These are phyloP conservation scores for Pyronema omphalodes DNA, from an alignment of 495 filamentous ascomycete genomes.

Conservation along the genomic window DNA sequence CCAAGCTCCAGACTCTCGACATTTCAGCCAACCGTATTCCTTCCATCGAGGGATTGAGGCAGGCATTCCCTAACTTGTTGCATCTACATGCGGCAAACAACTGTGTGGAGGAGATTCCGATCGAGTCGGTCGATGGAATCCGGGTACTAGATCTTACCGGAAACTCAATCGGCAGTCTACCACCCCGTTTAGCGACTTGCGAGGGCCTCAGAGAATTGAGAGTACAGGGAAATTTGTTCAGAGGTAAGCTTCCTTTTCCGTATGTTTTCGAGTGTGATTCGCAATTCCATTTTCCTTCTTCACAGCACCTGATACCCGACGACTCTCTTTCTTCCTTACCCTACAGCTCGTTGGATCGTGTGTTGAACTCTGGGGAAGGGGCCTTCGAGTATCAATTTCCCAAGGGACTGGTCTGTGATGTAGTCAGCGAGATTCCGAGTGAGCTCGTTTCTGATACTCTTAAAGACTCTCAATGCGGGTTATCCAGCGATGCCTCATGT, in stretches of 20 bases:
- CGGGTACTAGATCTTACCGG: constrained; percentile 58
- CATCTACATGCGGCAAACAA: constrained; percentile 61
- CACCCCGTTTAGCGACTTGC: constrained; percentile 38
- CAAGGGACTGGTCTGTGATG: constrained; percentile 28
- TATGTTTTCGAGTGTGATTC: not conserved
- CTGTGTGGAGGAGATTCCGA: constrained; percentile 47
- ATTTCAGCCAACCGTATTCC: constrained; percentile 61
- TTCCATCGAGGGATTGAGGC: constrained; percentile 38
- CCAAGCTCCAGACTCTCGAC: constrained; percentile 54
- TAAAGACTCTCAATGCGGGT: no score
- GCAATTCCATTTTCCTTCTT: no score
- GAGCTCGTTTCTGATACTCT: constrained; percentile 44
- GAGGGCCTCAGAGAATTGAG: constrained; percentile 34
- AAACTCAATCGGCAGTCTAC: constrained; percentile 62
- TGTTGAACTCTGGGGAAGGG: constrained; percentile 5
- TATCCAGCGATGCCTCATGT: no score
- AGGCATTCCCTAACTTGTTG: constrained; percentile 44
- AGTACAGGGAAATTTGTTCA: constrained; percentile 27
- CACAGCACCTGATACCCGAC: no score
- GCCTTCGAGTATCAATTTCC: constrained; percentile 22
- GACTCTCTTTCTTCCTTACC: not conserved
- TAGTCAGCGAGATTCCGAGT: constrained; percentile 48
- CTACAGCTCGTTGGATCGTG: not conserved
- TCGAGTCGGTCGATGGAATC: constrained; percentile 56
- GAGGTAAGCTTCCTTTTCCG: not conserved